phyloP scores from a whole-genome alignment of 306 rosid genomes.

The Psophocarpus tetragonolobus region DNA sequence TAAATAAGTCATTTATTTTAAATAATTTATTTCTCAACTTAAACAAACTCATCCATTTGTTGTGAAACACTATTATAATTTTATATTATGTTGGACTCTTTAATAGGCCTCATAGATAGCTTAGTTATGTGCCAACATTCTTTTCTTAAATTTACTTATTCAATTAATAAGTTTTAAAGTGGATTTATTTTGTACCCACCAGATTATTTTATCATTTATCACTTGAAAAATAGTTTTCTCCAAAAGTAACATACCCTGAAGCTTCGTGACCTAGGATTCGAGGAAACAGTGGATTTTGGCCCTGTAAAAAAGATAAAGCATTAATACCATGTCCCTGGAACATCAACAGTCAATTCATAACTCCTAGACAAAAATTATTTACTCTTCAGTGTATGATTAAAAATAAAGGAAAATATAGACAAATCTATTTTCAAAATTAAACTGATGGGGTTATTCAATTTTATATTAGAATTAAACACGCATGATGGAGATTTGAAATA shows the following conservation, averaged over 20 bases:
- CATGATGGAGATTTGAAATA: neutral
- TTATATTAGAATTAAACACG: neutral
- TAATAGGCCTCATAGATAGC: too few relatives aligned
- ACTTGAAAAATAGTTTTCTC: neutral
- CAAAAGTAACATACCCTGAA: conserved; percentile 50
- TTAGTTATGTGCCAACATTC: neutral
- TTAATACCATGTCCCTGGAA: neutral
- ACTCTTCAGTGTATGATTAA: too few relatives aligned
- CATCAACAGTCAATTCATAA: neutral
- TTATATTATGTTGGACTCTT: too few relatives aligned
- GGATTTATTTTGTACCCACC: neutral
- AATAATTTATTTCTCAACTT: too few relatives aligned
- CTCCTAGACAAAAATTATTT: neutral
- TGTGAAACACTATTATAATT: too few relatives aligned
- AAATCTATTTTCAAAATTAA: neutral
- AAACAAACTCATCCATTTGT: too few relatives aligned
- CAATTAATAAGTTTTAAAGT: neutral
- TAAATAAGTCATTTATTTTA: too few relatives aligned
- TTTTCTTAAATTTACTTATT: neutral
- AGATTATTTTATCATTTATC: neutral
- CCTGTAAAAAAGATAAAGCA: conserved; percentile 37
- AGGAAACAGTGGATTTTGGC: conserved; percentile 63
- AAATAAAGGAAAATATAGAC: neutral
- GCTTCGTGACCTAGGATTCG: conserved; percentile 77
- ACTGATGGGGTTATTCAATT: neutral